Conservation (phyloP, 139 green algal genomes). For the Chlorella vulgaris region DNA sequence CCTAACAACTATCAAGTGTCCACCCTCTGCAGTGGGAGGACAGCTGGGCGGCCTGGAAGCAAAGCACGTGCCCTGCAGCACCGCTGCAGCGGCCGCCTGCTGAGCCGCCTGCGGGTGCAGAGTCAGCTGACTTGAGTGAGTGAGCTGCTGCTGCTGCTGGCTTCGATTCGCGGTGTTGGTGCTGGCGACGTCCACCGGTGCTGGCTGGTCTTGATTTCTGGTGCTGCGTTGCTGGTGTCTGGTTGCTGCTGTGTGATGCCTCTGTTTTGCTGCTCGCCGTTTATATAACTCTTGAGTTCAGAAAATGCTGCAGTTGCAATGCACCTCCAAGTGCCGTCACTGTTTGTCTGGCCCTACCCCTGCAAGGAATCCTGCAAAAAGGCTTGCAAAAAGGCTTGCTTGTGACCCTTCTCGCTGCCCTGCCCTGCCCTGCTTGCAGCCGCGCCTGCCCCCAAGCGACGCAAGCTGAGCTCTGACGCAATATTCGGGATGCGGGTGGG, state of each 20-base stretch:
- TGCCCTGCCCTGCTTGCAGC: neutral
- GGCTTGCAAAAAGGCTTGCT: too few species aligned
- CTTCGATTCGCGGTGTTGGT: neutral
- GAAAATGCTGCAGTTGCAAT: too few species aligned
- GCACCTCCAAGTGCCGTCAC: too few species aligned
- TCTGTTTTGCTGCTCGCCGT: neutral
- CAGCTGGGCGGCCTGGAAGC: constrained; percentile 61
- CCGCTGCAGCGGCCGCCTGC: constrained; percentile 15
- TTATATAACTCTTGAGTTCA: neutral
- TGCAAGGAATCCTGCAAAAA: too few species aligned
- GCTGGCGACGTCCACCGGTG: too few species aligned
- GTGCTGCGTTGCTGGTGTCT: too few species aligned
- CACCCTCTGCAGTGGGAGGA: constrained; percentile 46
- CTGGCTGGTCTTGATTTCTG: neutral
- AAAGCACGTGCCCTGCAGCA: constrained; percentile 33
- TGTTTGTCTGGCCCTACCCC: too few species aligned
- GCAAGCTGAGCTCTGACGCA: constrained; percentile 15
- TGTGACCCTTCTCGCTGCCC: neutral
- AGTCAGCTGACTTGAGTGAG: constrained; percentile 7
- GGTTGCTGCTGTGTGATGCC: neutral
- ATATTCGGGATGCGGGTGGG: constrained; percentile 42
- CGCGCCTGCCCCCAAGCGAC: constrained; percentile 29
- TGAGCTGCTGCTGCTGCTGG: neutral
- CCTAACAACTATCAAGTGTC: too few species aligned
- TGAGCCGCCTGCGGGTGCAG: neutral